Percentiles rank a stretch among this genome's conserved stretches.
These are phyloP conservation scores for Talaromyces sp. DNA, from an alignment of 2,329 filamentous ascomycete genomes.

Conservation along the genomic window DNA sequence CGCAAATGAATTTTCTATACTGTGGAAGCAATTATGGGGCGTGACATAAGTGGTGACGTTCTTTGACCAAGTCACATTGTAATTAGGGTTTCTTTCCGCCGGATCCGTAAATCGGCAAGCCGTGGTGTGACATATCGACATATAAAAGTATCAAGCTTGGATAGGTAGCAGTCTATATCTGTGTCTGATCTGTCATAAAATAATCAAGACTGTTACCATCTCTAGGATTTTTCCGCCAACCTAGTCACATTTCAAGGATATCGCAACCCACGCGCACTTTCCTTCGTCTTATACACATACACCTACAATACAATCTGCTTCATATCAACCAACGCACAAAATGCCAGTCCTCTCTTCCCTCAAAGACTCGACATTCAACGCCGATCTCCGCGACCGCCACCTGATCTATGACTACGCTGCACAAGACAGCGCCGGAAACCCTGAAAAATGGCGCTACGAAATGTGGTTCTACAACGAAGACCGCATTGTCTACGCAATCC, in stretches of 20 bases:
- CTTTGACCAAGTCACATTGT: not conserved
- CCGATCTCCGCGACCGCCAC: slow-evolving; percentile 54
- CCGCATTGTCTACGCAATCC: slow-evolving; percentile 57
- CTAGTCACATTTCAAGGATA: too few relatives aligned
- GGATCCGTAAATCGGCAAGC: not conserved
- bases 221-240: too few relatives aligned
- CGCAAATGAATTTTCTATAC: not conserved
- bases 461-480: slow-evolving; percentile 59
- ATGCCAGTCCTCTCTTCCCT: slow-evolving; percentile 11
- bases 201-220: too few relatives aligned
- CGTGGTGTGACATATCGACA: not conserved
- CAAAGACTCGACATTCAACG: slow-evolving; percentile 41
- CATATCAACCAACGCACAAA: not conserved
- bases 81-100: not conserved
- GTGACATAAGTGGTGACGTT: not conserved
- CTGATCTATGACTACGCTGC: slow-evolving; percentile 58
- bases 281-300: too few relatives aligned
- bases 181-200: too few relatives aligned
- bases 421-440: slow-evolving; percentile 46
- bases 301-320: not conserved
- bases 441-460: slow-evolving; percentile 61
- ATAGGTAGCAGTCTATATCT: too few relatives aligned
- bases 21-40: not conserved
- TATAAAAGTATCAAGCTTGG: too few relatives aligned
- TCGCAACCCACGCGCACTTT: too few relatives aligned